Evolutionary conservation across 2,329 filamentous ascomycete species (phyloP), one percentile per base, ranked within the genome.

Genomic region (Dryadomyces sulphureus): DNA sequence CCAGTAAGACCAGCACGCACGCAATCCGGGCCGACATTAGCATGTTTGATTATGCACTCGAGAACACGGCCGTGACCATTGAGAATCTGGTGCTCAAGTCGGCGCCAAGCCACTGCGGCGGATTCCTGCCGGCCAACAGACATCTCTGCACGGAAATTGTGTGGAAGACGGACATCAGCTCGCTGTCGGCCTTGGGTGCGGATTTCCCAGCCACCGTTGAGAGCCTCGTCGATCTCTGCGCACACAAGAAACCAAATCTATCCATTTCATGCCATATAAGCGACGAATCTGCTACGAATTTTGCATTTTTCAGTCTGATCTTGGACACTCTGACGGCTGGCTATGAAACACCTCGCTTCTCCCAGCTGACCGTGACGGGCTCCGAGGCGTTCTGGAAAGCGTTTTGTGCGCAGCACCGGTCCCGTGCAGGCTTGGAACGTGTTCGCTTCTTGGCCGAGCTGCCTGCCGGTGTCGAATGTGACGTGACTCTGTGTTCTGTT

Each of bases 91-190:
- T 60, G 4, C 64, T 73, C 45, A 66, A 64, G 2, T 56, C 62
- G 1, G 52, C 73, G 12, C 51, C 59, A 0, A 47, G 50, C 2
- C 50, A 57, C 3, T 55, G 54, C 0, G 57, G 49, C 0, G 58
- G 55, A 1, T 75, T 70, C 49, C 52, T 76, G 8, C 66, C 69
- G 0, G 69, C 65, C 21, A 63, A 73, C 50, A 66, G 64, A 27
- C 67, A 67, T 19, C 59, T 76, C 1, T 72, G 68, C 46, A 68
- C 66, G 2, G 58, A 70, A 50, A 60, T 75, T 42, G 50, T 62
- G 2, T 76, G 72, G 72, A 59, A 65, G 19, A 55, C 65, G 45
- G 62, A 70, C 45, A 52, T 57, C 7, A 46, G 52, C 2, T 61
- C 55, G 9, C 50, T 57, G 1, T 49, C 49, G 1, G 16, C 32